phyloP scores from a whole-genome alignment of 768 basidiomycete species.

The Calocera viscosa region DNA sequence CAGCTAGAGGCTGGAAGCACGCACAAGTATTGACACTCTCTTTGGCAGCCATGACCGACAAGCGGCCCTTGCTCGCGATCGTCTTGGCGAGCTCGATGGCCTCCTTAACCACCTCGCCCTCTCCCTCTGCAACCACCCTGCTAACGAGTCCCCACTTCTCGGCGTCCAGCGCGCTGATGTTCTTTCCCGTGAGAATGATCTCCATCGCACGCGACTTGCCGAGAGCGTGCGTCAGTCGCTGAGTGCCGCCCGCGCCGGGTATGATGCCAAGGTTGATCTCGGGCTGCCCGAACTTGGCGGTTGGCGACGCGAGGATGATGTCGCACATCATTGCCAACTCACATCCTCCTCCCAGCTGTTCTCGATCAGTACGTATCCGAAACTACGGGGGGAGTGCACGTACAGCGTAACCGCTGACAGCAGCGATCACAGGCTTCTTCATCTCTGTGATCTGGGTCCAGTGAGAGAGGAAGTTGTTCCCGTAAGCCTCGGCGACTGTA shows the following conservation, averaged over 20 bases:
- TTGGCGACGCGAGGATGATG: conserved; percentile 82
- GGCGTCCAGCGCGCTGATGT: conserved; percentile 68
- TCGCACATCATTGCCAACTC: conserved; percentile 96
- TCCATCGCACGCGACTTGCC: conserved; percentile 96
- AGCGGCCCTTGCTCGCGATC: conserved; percentile 69
- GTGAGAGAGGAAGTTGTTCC: conserved; percentile 62
- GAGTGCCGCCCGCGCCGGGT: conserved; percentile 88
- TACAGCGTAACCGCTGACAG: conserved; percentile 85
- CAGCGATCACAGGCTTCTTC: conserved; percentile 89
- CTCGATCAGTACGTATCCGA: background rate
- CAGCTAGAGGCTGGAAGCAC: conserved; percentile 16
- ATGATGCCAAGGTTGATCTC: conserved; percentile 94
- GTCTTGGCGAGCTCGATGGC: conserved; percentile 65
- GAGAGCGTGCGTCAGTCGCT: conserved; percentile 70
- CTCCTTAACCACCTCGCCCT: conserved; percentile 72
- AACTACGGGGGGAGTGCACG: conserved; percentile 13
- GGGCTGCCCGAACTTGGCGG: conserved; percentile 87
- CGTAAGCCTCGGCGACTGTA: conserved; percentile 75
- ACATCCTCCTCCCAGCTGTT: conserved; percentile 88
- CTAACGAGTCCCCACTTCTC: conserved; percentile 79
- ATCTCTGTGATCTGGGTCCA: conserved; percentile 65
- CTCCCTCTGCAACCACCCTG: conserved; percentile 60
- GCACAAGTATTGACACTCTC: conserved; percentile 84
- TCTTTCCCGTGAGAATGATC: conserved; percentile 76
- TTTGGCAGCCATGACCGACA: conserved; percentile 48